Percentiles rank a stretch among this genome's conserved stretches.
Evolutionary conservation across 306 rosid species (phyloP).

Genomic region (Astragalus glycyphyllos): DNA sequence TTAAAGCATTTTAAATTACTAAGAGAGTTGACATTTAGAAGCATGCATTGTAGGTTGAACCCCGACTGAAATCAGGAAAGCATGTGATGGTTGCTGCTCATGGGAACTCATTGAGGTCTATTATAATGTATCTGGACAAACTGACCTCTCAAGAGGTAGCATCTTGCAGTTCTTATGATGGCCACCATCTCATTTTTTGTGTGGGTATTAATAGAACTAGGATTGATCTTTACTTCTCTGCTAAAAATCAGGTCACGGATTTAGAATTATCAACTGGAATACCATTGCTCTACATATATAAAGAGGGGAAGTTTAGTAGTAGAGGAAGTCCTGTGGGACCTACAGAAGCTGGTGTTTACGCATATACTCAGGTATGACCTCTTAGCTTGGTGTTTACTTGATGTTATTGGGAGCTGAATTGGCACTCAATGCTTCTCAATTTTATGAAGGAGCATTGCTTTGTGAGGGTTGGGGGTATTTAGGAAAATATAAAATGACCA

Average conservation of each 20-base stretch:
- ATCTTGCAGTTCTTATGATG: slow-evolving; percentile 18
- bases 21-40: slow-evolving; percentile 35
- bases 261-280: slow-evolving; percentile 91
- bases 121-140: slow-evolving; percentile 90
- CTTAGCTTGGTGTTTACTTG: slow-evolving; percentile 27
- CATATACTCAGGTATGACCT: slow-evolving; percentile 74
- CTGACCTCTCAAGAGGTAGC: slow-evolving; percentile 91
- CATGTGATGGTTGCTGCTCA: slow-evolving; percentile 97
- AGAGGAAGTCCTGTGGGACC: slow-evolving; percentile 95
- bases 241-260: slow-evolving; percentile 63
- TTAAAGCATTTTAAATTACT: slow-evolving; percentile 25
- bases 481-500: background rate
- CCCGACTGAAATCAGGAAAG: slow-evolving; percentile 82
- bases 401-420: slow-evolving; percentile 17
- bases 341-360: slow-evolving; percentile 92
- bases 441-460: background rate
- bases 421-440: slow-evolving; percentile 2
- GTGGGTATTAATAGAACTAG: slow-evolving; percentile 7
- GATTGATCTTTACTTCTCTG: slow-evolving; percentile 30
- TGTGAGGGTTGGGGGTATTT: slow-evolving; percentile 8
- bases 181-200: slow-evolving; percentile 5
- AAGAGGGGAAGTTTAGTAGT: slow-evolving; percentile 73
- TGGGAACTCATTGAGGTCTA: slow-evolving; percentile 92
- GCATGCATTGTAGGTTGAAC: slow-evolving; percentile 68
- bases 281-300: slow-evolving; percentile 92